Evolutionary conservation across 164 flowering plant species (phyloP), one percentile per base, ranked within the genome.

Genomic region (Houttuynia cordata): DNA sequence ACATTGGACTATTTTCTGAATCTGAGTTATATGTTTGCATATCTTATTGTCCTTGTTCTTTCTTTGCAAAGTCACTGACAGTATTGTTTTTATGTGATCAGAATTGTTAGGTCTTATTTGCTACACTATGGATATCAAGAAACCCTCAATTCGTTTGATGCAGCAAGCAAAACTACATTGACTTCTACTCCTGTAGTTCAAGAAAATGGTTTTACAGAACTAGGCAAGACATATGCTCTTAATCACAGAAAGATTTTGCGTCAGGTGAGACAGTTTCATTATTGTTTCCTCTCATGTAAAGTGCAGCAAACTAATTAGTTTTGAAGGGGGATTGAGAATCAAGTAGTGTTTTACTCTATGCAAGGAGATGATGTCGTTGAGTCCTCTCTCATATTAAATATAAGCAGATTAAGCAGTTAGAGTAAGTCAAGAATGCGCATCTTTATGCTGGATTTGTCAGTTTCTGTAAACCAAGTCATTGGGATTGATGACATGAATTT

Each of bases 41-140:
- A 45, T 45, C 3, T 7, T 10, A 45, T 45, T 45, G 17, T 14
- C 13, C 13, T 45, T 3, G 13, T 17, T 12, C 12, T 45, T 45
- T 6, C 14, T 45, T 45, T 3, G 49, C 17, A 45, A 58, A 37
- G n/a, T 60, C 21, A 1, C 53, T 60, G 10, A 47, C 13, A 22
- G 24, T 41, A 13, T 54, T 45, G 45, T 13, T 63, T 1, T n/a
- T n/a, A 60, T 58, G 41, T 61, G 55, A 45, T 39, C 82, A 94
- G 99, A 68, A 79, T 94, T 68, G 87, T 94, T 56, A 91, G 97
- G 53, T 80, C 95, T 24, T 94, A 94, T 77, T 76, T 94, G 63
- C 75, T 78, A 63, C 97, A 94, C 62, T 91, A 88, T 78, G 99
- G 99, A 37, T 94, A 91, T 67, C 86, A 91, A 73, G 97, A 88